phyloP scores from a whole-genome alignment of 495 filamentous ascomycete genomes.

The Xylaria venustula region DNA sequence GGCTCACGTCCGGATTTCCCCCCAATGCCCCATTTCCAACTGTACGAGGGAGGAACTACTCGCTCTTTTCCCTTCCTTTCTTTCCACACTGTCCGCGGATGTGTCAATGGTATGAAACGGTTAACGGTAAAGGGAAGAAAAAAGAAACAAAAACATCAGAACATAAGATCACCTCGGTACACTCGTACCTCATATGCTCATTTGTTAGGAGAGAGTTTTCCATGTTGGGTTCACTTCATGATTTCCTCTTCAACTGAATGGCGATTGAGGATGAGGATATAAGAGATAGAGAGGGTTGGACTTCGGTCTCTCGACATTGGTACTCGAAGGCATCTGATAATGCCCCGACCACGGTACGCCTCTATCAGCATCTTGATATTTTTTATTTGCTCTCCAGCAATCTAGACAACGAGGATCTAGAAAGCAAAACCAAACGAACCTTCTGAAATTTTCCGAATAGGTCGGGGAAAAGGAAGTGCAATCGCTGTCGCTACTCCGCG shows the following conservation, averaged over 20 bases:
- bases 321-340: constrained; percentile 72
- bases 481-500: too few species aligned
- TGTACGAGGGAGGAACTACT: background rate
- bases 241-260: constrained; percentile 42
- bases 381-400: too few species aligned
- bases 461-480: too few species aligned
- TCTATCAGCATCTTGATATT: constrained; percentile 71
- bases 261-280: constrained; percentile 69
- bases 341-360: constrained; percentile 62
- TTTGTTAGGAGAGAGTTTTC: background rate
- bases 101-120: background rate
- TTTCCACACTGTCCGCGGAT: background rate
- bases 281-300: constrained; percentile 70
- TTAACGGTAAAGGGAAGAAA: background rate
- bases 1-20: background rate
- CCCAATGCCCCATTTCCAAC: background rate
- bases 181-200: background rate
- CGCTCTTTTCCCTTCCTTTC: background rate
- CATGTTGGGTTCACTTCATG: background rate
- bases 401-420: background rate
- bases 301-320: constrained; percentile 69
- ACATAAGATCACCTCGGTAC: background rate
- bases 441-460: too few species aligned
- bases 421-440: background rate
- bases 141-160: background rate